Base-by-base conservation (phyloP, 495 filamentous ascomycete species). In the Chaetomium tenue region DNA sequence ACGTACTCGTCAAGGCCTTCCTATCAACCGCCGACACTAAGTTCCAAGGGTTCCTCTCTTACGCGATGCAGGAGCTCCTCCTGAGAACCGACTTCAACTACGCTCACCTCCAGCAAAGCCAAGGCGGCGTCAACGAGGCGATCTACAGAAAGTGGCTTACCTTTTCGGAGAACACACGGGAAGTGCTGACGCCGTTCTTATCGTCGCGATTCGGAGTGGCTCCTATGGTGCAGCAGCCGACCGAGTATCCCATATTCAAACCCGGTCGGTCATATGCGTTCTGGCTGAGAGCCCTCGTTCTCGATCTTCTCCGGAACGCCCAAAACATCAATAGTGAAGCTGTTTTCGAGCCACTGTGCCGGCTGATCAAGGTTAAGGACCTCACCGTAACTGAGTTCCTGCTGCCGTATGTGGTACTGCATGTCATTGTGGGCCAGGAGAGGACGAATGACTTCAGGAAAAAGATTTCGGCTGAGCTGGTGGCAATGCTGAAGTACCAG, bases 61-160 rank as follows among this genome's bases (percentile, higher is more conserved):
- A 87, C 72, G 89, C 88, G 3, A 96, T 98, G 88, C 94, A 99
- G 75, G 89, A 94, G 68, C 81, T 99, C 11, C 83, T 98, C 11
- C 88, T 86, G 60, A 85, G 87, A 63, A 88, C 88, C 70, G 85
- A 87, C 30, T 84, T 96, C 63, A 86, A 84, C 44, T 75, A 77
- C n/a, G 83, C 87, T 7, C 83, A 76, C 23, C 57, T 66, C n/a
- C 67, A 72, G 63, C 33, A 66, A 52, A 66, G 72, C 20, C 9
- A 63, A 13, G 60, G 48, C 6, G 51, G 48, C 6, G 51, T 47
- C 0, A 64, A 33, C 52, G 62, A 64, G 57, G 30, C 33, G 2
- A 63, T 84, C 60, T 88, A 88, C 71, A 77, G 82, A 56, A 87
- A 88, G 75, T 98, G 93, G 93, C 74, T 85, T 18, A 76, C 82